Percentiles rank a stretch among this genome's conserved stretches.
phyloP scores from a whole-genome alignment of 371 early-diverging fungal genomes.

The Rhizopus microsporus region DNA sequence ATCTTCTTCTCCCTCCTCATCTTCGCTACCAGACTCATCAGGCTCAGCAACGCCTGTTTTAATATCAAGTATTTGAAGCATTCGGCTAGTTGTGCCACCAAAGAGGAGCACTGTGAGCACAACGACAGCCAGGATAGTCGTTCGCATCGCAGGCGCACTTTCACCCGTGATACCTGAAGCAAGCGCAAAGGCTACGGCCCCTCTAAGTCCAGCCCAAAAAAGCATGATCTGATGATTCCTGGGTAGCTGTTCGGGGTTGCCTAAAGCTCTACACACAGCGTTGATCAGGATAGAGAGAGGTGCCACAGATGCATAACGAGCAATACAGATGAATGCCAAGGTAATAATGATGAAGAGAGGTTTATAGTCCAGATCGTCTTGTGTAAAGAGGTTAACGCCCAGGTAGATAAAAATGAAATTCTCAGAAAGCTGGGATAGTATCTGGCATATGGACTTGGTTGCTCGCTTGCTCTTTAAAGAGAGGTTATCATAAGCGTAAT shows the following conservation, averaged over 20 bases:
- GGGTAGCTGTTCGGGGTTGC: conserved; percentile 68
- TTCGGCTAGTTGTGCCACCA: conserved; percentile 85
- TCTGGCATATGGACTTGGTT: conserved; percentile 85
- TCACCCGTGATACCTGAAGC: conserved; percentile 79
- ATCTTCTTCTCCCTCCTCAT: conserved; percentile 57
- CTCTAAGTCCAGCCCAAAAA: conserved; percentile 94
- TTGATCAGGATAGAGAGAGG: conserved; percentile 84
- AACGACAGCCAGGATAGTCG: conserved; percentile 89
- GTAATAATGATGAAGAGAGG: conserved; percentile 76
- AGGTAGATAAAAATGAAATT: conserved; percentile 96
- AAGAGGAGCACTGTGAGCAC: conserved; percentile 86
- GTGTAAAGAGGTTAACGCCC: conserved; percentile 88
- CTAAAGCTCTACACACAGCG: conserved; percentile 55
- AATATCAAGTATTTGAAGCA: conserved; percentile 76
- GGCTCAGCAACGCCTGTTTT: conserved; percentile 72
- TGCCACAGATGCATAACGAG: conserved; percentile 82
- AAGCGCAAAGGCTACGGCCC: conserved; percentile 94
- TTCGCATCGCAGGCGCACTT: conserved; percentile 71
- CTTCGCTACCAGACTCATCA: conserved; percentile 55
- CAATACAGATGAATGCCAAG: conserved; percentile 74
- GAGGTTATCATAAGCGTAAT: conserved; percentile 92
- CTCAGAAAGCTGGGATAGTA: conserved; percentile 89
- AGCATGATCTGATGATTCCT: conserved; percentile 89
- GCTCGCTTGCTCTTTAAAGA: conserved; percentile 72
- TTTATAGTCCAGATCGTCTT: conserved; percentile 66